These are phyloP conservation scores for Gillenia trifoliata DNA, from an alignment of 306 rosid species.

Conservation along the genomic window DNA sequence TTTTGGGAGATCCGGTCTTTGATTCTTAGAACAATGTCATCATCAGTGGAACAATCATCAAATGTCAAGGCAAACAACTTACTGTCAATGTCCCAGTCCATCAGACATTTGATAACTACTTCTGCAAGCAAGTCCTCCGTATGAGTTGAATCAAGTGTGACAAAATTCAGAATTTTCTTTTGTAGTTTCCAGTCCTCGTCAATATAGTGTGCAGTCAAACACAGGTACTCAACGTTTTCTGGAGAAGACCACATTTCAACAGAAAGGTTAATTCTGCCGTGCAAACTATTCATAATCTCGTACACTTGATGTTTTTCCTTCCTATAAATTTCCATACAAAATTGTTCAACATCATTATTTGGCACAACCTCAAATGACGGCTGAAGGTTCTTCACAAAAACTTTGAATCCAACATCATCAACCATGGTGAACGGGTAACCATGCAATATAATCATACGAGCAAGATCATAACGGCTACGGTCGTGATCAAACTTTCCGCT, in stretches of 20 bases:
- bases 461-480: conserved; percentile 85
- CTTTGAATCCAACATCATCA: conserved; percentile 93
- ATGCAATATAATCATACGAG: conserved; percentile 87
- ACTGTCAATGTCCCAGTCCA: conserved; percentile 78
- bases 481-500: conserved; percentile 78
- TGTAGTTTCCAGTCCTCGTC: conserved; percentile 80
- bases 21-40: conserved; percentile 65
- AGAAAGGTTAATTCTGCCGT: conserved; percentile 78
- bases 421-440: conserved; percentile 82
- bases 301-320: conserved; percentile 68
- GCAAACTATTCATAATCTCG: conserved; percentile 50
- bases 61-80: conserved; percentile 88
- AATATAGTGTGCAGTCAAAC: conserved; percentile 71
- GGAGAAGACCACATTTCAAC: conserved; percentile 78
- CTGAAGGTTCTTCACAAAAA: conserved; percentile 93
- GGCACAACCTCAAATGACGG: conserved; percentile 82
- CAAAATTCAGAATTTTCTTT: conserved; percentile 73
- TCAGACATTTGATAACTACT: conserved; percentile 70
- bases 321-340: conserved; percentile 65
- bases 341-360: conserved; percentile 46
- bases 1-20: conserved; percentile 68
- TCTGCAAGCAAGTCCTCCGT: conserved; percentile 87
- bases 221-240: conserved; percentile 56
- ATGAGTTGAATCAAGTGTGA: conserved; percentile 79
- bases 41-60: conserved; percentile 73